A percentile compares a stretch with the other conserved stretches of the same genome.
Conservation (phyloP, 768 basidiomycete species). For the Scleroderma citrinum region DNA sequence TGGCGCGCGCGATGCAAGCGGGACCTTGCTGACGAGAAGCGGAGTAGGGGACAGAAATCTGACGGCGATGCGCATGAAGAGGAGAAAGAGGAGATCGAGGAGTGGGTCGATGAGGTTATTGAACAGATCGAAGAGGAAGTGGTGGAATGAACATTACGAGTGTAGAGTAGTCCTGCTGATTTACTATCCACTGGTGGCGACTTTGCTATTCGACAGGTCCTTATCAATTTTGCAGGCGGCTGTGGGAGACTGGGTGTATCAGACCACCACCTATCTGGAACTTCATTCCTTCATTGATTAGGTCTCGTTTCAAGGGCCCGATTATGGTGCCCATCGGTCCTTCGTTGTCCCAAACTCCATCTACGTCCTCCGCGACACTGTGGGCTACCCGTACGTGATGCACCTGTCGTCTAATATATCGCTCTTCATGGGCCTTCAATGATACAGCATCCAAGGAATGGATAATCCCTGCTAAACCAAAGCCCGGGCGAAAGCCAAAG, state of each 20-base stretch:
- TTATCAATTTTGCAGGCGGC: no score
- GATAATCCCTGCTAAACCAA: constrained; percentile 82
- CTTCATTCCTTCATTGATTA: no score
- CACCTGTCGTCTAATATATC: neutral
- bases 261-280: no score
- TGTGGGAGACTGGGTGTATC: no score
- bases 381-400: constrained; percentile 64
- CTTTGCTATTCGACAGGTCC: neutral
- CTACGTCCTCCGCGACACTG: constrained; percentile 50
- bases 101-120: constrained; percentile 90
- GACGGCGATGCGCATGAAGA: constrained; percentile 39
- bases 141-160: constrained; percentile 20
- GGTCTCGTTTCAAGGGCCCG: no score
- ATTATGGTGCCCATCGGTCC: constrained; percentile 26
- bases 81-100: constrained; percentile 85
- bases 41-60: constrained; percentile 31
- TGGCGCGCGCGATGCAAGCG: constrained; percentile 76
- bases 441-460: constrained; percentile 78
- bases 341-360: constrained; percentile 21
- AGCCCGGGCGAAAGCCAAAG: constrained; percentile 86
- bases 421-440: neutral
- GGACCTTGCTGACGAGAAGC: constrained; percentile 54
- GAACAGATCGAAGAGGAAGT: constrained; percentile 82
- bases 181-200: neutral
- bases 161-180: constrained; percentile 34